Percentiles rank a stretch among this genome's conserved stretches.
These are phyloP conservation scores for Pseudozyma tsukubaensis DNA, from an alignment of 1,284 basidiomycete genomes.

Conservation along the genomic window DNA sequence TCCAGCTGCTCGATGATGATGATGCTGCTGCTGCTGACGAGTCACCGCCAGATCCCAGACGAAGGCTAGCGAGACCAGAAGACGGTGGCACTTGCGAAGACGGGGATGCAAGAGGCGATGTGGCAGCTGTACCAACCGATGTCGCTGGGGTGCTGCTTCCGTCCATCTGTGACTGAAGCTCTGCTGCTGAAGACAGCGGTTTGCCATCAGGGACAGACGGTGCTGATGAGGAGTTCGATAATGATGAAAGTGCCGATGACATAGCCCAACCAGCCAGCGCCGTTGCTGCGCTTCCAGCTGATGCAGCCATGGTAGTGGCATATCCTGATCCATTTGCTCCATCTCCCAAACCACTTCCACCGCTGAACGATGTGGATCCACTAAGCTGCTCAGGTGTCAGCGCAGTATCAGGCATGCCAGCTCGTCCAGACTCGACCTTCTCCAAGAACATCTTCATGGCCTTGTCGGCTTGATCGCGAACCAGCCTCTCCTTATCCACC, in stretches of 20 bases:
- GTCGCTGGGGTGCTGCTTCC: slow-evolving; percentile 29
- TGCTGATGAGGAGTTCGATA: slow-evolving; percentile 36
- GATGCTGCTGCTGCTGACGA: background rate
- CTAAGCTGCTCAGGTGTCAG: slow-evolving; percentile 46
- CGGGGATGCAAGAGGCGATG: slow-evolving; percentile 9
- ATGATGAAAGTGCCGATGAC: slow-evolving; percentile 46
- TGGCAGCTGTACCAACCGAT: slow-evolving; percentile 12
- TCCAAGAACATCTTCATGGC: slow-evolving; percentile 60
- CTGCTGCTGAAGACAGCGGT: slow-evolving; percentile 28
- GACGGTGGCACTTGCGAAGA: slow-evolving; percentile 21
- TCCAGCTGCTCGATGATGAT: slow-evolving; percentile 11
- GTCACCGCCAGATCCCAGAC: slow-evolving; percentile 25
- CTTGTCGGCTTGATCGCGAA: slow-evolving; percentile 62
- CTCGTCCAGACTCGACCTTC: slow-evolving; percentile 47
- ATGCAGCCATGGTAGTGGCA: slow-evolving; percentile 46
- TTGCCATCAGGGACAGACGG: slow-evolving; percentile 28
- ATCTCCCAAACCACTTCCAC: slow-evolving; percentile 5
- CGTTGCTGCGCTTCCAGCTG: slow-evolving; percentile 61
- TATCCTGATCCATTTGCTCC: slow-evolving; percentile 25
- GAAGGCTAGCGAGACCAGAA: slow-evolving; percentile 38
- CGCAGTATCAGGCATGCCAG: slow-evolving; percentile 51
- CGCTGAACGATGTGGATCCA: slow-evolving; percentile 26
- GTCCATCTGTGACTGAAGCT: slow-evolving; percentile 49
- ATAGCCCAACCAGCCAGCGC: slow-evolving; percentile 64
- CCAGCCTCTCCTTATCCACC: slow-evolving; percentile 62